phyloP scores from a whole-genome alignment of 257 asterid genomes.

The Solanum tarijense region DNA sequence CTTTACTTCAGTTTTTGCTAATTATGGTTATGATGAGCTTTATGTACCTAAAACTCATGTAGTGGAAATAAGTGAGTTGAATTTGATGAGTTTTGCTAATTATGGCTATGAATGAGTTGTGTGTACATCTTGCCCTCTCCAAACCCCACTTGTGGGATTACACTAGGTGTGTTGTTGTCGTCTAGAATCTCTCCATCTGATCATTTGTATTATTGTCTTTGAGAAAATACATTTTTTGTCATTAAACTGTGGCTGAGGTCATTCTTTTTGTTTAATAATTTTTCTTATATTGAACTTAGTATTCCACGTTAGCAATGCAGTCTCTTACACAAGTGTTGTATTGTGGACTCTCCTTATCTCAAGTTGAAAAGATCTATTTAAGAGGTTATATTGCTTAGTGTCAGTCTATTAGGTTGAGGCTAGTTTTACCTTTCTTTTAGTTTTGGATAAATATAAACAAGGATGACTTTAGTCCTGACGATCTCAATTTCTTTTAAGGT shows the following conservation, averaged over 20 bases:
- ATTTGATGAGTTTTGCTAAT: not conserved
- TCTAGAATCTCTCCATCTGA: not conserved
- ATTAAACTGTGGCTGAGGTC: not conserved
- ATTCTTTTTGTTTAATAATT: not conserved
- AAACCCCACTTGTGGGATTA: not conserved
- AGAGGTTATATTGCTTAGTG: not conserved
- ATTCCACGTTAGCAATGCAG: not conserved
- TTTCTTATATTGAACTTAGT: not conserved
- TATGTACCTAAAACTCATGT: not conserved
- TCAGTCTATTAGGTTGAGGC: not conserved
- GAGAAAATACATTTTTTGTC: not conserved
- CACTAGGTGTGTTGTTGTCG: not conserved
- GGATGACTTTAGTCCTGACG: not conserved
- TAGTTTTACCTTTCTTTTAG: not conserved
- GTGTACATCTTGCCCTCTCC: not conserved
- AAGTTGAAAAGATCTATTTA: not conserved
- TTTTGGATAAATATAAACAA: not conserved
- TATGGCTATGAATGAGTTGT: not conserved
- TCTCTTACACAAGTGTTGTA: not conserved
- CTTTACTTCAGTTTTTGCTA: not conserved
- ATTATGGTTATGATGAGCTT: not conserved
- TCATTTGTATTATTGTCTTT: not conserved
- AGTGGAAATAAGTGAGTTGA: not conserved
- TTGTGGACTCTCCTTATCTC: not conserved
- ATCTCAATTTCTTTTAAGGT: not conserved